Percentiles rank a stretch among this genome's conserved stretches.
phyloP scores from a whole-genome alignment of 169 alveolate species.

The Plasmodium gonderi region DNA sequence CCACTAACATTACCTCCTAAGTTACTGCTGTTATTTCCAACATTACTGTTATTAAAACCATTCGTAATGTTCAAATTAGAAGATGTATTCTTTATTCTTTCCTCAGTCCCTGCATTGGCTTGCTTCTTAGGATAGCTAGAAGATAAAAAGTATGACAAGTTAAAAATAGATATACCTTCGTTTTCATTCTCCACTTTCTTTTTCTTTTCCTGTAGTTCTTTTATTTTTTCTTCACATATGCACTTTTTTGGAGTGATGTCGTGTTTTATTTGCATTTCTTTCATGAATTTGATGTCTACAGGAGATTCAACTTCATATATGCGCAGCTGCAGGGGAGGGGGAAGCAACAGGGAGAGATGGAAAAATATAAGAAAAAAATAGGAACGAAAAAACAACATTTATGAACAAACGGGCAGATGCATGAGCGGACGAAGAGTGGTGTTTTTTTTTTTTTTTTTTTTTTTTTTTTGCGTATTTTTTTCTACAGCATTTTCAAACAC shows the following conservation, averaged over 20 bases:
- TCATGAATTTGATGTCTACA: constrained; percentile 1
- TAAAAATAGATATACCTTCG: constrained; percentile 62
- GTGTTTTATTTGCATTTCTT: constrained; percentile 46
- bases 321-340: constrained; percentile 19
- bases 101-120: constrained; percentile 32
- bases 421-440: no score
- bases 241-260: constrained; percentile 55
- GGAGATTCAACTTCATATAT: constrained; percentile 15
- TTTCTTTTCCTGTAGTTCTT: constrained; percentile 40
- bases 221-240: constrained; percentile 48
- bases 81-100: neutral
- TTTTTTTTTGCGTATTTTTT: no score
- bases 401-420: neutral
- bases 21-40: neutral
- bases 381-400: neutral
- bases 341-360: neutral
- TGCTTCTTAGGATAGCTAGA: constrained; percentile 52
- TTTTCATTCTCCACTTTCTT: constrained; percentile 42
- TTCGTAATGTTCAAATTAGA: neutral
- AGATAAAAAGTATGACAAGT: constrained; percentile 54
- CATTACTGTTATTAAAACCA: neutral
- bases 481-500: no score
- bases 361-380: neutral
- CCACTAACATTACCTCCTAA: neutral
- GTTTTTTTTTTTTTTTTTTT: no score